Evolutionary conservation across 495 filamentous ascomycete genomes (phyloP).

Genomic region (Copromyces sp.): DNA sequence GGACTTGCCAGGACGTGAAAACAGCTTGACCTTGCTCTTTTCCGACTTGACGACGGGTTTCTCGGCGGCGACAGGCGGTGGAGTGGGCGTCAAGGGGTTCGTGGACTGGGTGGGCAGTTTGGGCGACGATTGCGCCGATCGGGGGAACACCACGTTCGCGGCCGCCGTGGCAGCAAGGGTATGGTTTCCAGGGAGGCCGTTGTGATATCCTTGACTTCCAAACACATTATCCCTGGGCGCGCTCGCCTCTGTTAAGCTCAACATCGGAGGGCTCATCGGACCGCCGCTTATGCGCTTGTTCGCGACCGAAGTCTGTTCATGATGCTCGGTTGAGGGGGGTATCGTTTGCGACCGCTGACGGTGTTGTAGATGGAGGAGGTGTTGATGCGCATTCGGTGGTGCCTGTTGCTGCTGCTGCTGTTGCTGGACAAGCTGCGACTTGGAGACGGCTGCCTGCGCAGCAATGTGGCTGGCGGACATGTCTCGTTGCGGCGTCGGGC

Average conservation of each 20-base stretch:
- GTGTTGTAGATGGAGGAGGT: constrained; percentile 33
- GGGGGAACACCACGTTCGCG: constrained; percentile 77
- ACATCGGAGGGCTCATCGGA: constrained; percentile 46
- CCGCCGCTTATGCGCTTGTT: constrained; percentile 35
- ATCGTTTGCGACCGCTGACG: constrained; percentile 66
- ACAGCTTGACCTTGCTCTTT: constrained; percentile 85
- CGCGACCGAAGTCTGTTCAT: constrained; percentile 22
- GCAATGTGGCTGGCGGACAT: constrained; percentile 74
- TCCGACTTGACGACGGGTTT: constrained; percentile 55
- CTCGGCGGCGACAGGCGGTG: constrained; percentile 42
- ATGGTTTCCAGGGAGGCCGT: constrained; percentile 57
- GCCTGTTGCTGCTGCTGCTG: constrained; percentile 32
- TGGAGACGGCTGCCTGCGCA: constrained; percentile 73
- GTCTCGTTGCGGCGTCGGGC: constrained; percentile 37
- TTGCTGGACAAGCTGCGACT: constrained; percentile 38
- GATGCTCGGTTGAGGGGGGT: constrained; percentile 33
- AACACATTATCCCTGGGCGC: constrained; percentile 44
- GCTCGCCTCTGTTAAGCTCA: constrained; percentile 45
- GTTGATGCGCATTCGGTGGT: constrained; percentile 28
- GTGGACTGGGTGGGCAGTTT: constrained; percentile 23
- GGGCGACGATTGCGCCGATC: constrained; percentile 45
- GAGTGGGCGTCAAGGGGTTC: constrained; percentile 17
- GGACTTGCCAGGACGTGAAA: constrained; percentile 80
- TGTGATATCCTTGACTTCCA: constrained; percentile 48
- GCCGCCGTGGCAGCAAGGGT: constrained; percentile 66